Base-by-base conservation (phyloP, 2,329 filamentous ascomycete genomes). In the Rutstroemia sp. region DNA sequence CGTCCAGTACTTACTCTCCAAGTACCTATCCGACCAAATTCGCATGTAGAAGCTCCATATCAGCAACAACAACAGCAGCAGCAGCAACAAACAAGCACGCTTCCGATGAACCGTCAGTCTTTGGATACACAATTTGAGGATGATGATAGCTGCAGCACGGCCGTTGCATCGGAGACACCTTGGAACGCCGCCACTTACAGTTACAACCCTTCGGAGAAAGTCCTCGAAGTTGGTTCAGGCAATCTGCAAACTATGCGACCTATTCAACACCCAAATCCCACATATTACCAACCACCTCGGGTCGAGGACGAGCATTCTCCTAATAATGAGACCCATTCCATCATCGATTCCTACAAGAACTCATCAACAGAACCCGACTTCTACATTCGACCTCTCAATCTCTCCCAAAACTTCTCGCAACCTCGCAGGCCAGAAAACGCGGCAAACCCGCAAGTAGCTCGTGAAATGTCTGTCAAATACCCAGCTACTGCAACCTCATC, bases 71-170 rank as follows among this genome's bases (percentile, higher is more conserved):
- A 53, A 2, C 44, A 50, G 21, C 21, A 23, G 23, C 23, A 23
- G 23, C 23, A 23, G 23, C 23, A 23, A 19, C 58, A 48, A 38
- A 59, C 59, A 38, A 49, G 38, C 23, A n/a, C 41, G n/a, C 19
- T 45, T 45, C n/a, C 19, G 9, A 19, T 19, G 19, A 62, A 56
- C 16, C 59, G 67, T 49, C 63, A 66, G 46, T 69, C 67, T 44
- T 59, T 61, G 25, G 59, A 57, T 27, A 70, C 67, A n/a, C 63
- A 67, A 38, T 70, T 70, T 45, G 67, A 70, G 54, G 66, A 69
- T 41, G 67, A 69, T 48, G 48, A 59, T 39, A 51, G 44, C 34
- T 53, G 54, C 14, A 50, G 23, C 38, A 54, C 52, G n/a, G 49
- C 25, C 30, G 51, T 55, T 42, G 52, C 52, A 18, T 45, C 52